Conservation (phyloP, 1,139 yeast genomes). For the Yamadazyma siamensis region DNA sequence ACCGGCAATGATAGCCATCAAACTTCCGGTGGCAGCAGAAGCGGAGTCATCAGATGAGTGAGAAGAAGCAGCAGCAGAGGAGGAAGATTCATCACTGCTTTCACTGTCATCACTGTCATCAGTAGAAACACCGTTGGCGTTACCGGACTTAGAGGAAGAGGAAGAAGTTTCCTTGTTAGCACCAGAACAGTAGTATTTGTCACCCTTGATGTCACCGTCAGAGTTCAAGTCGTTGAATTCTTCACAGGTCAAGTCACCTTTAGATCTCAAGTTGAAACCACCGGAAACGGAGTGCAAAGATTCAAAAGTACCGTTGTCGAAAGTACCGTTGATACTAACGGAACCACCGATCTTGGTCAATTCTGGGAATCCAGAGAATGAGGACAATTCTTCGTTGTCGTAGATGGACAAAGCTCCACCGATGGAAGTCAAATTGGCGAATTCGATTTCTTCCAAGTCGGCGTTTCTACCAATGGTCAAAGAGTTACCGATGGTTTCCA, state of each 20-base stretch:
- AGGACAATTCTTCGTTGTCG: slow-evolving; percentile 70
- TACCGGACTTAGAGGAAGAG: slow-evolving; percentile 40
- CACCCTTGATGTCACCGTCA: slow-evolving; percentile 85
- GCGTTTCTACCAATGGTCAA: slow-evolving; percentile 73
- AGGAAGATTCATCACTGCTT: slow-evolving; percentile 16
- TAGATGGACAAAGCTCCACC: slow-evolving; percentile 89
- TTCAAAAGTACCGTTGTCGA: slow-evolving; percentile 74
- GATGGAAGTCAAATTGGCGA: slow-evolving; percentile 65
- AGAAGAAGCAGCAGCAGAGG: no score
- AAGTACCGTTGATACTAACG: slow-evolving; percentile 73
- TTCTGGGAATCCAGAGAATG: slow-evolving; percentile 70
- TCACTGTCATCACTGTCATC: slow-evolving; percentile 19
- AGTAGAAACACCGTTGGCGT: slow-evolving; percentile 24
- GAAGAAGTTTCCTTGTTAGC: slow-evolving; percentile 46
- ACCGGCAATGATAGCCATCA: slow-evolving; percentile 53
- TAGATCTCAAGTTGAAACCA: slow-evolving; percentile 80
- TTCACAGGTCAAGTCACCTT: slow-evolving; percentile 76
- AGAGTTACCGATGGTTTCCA: slow-evolving; percentile 73
- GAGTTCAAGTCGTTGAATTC: slow-evolving; percentile 65
- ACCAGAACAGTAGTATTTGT: slow-evolving; percentile 79
- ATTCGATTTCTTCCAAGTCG: slow-evolving; percentile 64
- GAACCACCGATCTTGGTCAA: slow-evolving; percentile 85
- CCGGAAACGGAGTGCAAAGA: slow-evolving; percentile 77
- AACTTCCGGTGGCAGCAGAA: slow-evolving; percentile 32
- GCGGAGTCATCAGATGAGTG: slow-evolving; percentile 25